These are phyloP conservation scores for Thermomucor indicae-seudaticae DNA, from an alignment of 371 early-diverging fungal species.

Conservation along the genomic window DNA sequence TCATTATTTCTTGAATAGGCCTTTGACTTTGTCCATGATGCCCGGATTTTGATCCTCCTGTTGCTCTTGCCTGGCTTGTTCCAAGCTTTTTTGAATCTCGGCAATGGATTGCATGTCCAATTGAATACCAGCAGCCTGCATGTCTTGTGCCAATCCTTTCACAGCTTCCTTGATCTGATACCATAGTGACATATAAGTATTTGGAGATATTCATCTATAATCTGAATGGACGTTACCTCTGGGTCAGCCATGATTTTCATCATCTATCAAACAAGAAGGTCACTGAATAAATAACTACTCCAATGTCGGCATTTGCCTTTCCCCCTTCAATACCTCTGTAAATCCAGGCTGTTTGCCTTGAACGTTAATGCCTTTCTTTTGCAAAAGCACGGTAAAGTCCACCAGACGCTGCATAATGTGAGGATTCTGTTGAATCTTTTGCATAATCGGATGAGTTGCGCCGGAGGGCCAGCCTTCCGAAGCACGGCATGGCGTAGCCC, in stretches of 20 bases:
- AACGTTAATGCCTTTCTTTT: constrained; percentile 30
- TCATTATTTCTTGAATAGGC: constrained; percentile 39
- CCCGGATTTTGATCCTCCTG: constrained; percentile 15
- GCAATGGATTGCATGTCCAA: constrained; percentile 34
- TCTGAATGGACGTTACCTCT: constrained; percentile 24
- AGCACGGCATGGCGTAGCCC: no score
- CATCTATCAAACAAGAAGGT: constrained; percentile 2
- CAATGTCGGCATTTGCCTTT: background rate
- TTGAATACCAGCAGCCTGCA: constrained; percentile 39
- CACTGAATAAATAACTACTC: background rate
- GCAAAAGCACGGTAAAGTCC: constrained; percentile 27
- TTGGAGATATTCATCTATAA: no score
- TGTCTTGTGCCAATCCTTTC: constrained; percentile 21
- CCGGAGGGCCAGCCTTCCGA: no score
- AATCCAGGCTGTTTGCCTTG: constrained; percentile 26
- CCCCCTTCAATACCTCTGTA: constrained; percentile 18
- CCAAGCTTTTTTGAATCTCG: constrained; percentile 26
- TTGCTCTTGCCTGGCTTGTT: constrained; percentile 6
- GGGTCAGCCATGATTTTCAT: constrained; percentile 43
- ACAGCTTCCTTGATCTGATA: constrained; percentile 21
- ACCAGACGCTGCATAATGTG: constrained; percentile 32
- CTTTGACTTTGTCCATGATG: constrained; percentile 27
- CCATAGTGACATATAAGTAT: no score
- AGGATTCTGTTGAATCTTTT: constrained; percentile 29
- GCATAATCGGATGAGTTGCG: constrained; percentile 38